These are phyloP conservation scores for Leishmania aethiopica DNA, from an alignment of 208 protist species.

Conservation along the genomic window DNA sequence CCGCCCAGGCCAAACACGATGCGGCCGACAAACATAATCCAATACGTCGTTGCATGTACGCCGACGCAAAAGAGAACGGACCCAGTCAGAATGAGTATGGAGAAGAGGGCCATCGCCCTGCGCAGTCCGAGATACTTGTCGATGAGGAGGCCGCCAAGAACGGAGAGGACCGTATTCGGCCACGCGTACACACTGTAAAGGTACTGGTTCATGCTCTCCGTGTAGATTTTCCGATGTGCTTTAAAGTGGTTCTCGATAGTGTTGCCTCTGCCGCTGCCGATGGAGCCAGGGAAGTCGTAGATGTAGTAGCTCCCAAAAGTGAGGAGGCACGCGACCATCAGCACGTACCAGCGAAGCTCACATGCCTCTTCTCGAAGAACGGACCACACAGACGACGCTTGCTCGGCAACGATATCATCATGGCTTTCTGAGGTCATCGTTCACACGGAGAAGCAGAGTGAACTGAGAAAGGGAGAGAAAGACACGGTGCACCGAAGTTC, in stretches of 20 bases:
- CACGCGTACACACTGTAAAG: slow-evolving; percentile 94
- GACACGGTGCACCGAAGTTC: neutral
- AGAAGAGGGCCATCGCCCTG: slow-evolving; percentile 81
- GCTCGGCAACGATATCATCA: slow-evolving; percentile 7
- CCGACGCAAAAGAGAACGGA: slow-evolving; percentile 79
- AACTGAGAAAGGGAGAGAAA: neutral
- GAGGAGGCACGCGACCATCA: slow-evolving; percentile 78
- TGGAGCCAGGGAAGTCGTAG: slow-evolving; percentile 81
- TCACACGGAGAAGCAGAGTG: neutral
- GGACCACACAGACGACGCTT: slow-evolving; percentile 10
- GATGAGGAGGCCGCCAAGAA: slow-evolving; percentile 89
- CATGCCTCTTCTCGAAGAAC: slow-evolving; percentile 43
- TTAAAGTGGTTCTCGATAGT: slow-evolving; percentile 72
- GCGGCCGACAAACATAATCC: slow-evolving; percentile 74
- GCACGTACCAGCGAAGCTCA: slow-evolving; percentile 82
- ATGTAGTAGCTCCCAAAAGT: slow-evolving; percentile 88
- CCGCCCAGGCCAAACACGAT: slow-evolving; percentile 91
- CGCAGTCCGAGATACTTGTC: slow-evolving; percentile 88
- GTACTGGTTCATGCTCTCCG: slow-evolving; percentile 86
- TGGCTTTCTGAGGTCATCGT: neutral
- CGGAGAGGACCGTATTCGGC: slow-evolving; percentile 89
- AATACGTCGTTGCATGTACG: slow-evolving; percentile 57
- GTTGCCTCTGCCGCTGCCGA: slow-evolving; percentile 58
- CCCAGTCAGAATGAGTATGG: slow-evolving; percentile 62
- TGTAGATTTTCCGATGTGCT: slow-evolving; percentile 56